These are phyloP conservation scores for Bipolaris victoriae DNA, from an alignment of 2,329 filamentous ascomycete genomes.

Conservation along the genomic window DNA sequence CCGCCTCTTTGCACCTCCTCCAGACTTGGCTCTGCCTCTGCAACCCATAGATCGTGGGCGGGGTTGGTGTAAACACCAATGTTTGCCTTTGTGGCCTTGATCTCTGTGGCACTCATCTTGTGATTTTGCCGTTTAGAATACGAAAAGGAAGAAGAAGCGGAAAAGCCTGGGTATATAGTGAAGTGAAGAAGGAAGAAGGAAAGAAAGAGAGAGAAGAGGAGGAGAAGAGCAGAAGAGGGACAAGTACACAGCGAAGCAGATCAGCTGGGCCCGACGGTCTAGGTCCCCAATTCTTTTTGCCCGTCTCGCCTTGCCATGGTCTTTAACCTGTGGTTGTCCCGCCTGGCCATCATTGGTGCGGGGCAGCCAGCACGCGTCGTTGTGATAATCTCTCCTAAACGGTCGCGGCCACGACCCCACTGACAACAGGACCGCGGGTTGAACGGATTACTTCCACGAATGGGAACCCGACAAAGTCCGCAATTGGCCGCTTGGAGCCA, in stretches of 20 bases:
- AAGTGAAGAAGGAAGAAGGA: neutral
- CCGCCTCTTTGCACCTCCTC: conserved; percentile 74
- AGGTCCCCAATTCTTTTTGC: conserved; percentile 2
- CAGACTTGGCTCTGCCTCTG: conserved; percentile 74
- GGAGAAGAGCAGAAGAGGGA: neutral
- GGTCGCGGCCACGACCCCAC: conserved; percentile 2
- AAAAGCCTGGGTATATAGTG: neutral
- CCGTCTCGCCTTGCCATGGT: conserved; percentile 3
- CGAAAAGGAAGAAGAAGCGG: neutral
- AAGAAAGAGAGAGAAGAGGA: neutral
- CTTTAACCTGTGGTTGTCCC: conserved; percentile 10
- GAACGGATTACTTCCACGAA: conserved; percentile 30
- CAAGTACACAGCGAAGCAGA: neutral
- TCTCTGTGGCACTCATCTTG: conserved; percentile 35
- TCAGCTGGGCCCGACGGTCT: conserved; percentile 9
- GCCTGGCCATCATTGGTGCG: conserved; percentile 8
- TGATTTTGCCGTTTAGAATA: neutral
- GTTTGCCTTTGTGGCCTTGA: conserved; percentile 74
- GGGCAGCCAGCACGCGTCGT: conserved; percentile 8
- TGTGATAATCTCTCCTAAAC: conserved; percentile 8
- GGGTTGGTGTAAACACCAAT: conserved; percentile 97
- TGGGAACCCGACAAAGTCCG: conserved; percentile 23
- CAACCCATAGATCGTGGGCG: conserved; percentile 88
- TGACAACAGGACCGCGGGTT: conserved; percentile 2
- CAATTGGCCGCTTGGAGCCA: neutral